Base-by-base conservation (phyloP, 2,329 filamentous ascomycete genomes). In the Epichloe scottii region DNA sequence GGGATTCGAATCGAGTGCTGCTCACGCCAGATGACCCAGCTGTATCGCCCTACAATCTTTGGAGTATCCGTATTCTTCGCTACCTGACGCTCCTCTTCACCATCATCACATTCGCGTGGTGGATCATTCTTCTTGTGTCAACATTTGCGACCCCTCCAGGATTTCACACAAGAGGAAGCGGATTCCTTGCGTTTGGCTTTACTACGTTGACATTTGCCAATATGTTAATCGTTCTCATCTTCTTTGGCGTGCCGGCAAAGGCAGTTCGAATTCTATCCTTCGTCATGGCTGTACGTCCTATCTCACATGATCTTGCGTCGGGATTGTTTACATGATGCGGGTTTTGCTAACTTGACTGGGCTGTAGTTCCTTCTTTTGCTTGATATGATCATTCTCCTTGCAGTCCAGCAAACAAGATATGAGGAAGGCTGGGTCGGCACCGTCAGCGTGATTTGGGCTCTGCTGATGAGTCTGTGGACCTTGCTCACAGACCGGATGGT, bases 361-460 rank as follows among this genome's bases (percentile, higher is more conserved):
- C 17, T 40, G 11, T 33, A 70, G 68, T 59, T 57, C 2, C 49
- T 69, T 2, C 56, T 71, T 5, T 49, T 65, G 14, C 69, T 91
- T 43, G 81, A 95, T 63, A 79, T 86, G 69, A 82, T 95, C 59
- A 75, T 97, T 49, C 85, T 95, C 39, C 68, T 94, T 3, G 75
- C 85, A 0, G 87, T 95, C 1, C 73, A 82, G 46, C 78, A 81
- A 56, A 77, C 91, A 15, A 79, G 91, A 14, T 74, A 84, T 19
- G 89, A 96, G 65, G 91, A 97, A 67, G 85, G 88, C 34, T 94
- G 89, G 84, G 83, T 93, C 1, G 93, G 93, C n/a, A 85, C 93
- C 51, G 81, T 80, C 10, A 93, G 87, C 41, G 85, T 91, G 3
- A 70, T 88, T 15, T 96, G 75, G 90, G 87, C 88, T 17, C 74